A percentile compares a stretch with the other conserved stretches of the same genome.
These are phyloP conservation scores for Eimeria acervulina DNA, from an alignment of 169 alveolate species.

Conservation along the genomic window DNA sequence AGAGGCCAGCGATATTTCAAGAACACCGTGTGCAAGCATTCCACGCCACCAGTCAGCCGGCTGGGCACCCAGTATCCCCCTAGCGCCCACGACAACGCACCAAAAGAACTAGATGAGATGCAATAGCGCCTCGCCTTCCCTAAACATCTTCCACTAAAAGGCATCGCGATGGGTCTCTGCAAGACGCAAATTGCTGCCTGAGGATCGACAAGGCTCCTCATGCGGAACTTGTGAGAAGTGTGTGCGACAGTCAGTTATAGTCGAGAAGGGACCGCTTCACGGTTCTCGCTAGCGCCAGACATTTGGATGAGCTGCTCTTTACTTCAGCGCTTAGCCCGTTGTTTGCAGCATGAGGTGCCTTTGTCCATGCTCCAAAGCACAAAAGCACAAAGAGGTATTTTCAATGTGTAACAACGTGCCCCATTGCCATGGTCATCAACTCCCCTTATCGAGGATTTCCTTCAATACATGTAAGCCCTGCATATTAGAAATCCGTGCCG, in stretches of 20 bases:
- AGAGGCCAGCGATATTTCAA: neutral
- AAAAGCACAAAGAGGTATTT: neutral
- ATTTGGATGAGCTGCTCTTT: neutral
- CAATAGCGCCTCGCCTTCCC: neutral
- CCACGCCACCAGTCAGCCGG: neutral
- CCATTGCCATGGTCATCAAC: neutral
- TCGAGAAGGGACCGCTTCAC: neutral
- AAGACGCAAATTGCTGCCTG: neutral
- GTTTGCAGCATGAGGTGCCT: neutral
- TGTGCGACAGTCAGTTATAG: neutral
- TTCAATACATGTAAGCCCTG: constrained; percentile 3
- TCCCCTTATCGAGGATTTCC: constrained; percentile 11
- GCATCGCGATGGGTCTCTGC: neutral
- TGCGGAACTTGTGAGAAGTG: neutral
- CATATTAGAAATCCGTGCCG: constrained; percentile 82
- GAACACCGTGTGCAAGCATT: neutral
- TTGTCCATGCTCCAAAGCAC: neutral
- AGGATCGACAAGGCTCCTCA: neutral
- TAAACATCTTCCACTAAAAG: neutral
- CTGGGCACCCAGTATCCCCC: neutral
- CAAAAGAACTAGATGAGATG: neutral
- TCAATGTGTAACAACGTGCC: neutral
- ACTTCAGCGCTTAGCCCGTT: neutral
- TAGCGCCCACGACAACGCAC: neutral
- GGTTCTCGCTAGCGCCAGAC: neutral